Percentiles rank a stretch among this genome's conserved stretches.
Conservation (phyloP, 768 basidiomycete genomes). For the Podaxis pistillaris region DNA sequence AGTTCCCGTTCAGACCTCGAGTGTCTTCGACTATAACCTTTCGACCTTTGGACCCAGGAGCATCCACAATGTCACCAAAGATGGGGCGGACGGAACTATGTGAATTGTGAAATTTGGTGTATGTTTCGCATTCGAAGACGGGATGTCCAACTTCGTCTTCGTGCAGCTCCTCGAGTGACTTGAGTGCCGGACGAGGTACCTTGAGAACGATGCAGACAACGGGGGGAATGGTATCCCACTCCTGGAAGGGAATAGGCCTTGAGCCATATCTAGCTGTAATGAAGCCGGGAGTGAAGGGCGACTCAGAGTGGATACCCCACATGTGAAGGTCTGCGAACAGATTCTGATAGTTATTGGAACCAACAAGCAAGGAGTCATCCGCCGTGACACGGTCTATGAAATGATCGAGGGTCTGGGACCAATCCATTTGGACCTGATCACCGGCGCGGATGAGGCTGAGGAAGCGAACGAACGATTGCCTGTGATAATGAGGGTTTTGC, state of each 20-base stretch:
- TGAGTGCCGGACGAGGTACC: constrained; percentile 31
- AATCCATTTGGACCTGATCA: constrained; percentile 33
- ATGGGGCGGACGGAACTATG: constrained; percentile 32
- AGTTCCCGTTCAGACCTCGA: constrained; percentile 30
- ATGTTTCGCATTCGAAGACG: constrained; percentile 34
- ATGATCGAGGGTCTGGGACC: constrained; percentile 39
- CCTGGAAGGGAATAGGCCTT: constrained; percentile 19
- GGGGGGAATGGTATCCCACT: constrained; percentile 31
- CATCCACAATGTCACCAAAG: constrained; percentile 28
- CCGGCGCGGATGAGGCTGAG: constrained; percentile 35
- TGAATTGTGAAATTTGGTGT: constrained; percentile 23
- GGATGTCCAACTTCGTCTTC: constrained; percentile 29
- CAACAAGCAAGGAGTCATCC: constrained; percentile 25
- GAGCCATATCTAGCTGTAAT: constrained; percentile 13
- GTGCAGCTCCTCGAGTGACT: constrained; percentile 22
- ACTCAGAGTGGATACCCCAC: constrained; percentile 33
- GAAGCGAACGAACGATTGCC: constrained; percentile 46
- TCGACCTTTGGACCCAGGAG: background rate
- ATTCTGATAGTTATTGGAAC: constrained; percentile 40
- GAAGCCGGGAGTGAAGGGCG: background rate
- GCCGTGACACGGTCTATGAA: constrained; percentile 26
- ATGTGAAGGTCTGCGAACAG: constrained; percentile 43
- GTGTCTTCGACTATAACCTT: constrained; percentile 30
- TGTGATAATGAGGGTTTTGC: constrained; percentile 40
- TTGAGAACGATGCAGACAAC: constrained; percentile 33